phyloP scores from a whole-genome alignment of 1,139 yeast genomes.

The Yamadazyma triangularis region DNA sequence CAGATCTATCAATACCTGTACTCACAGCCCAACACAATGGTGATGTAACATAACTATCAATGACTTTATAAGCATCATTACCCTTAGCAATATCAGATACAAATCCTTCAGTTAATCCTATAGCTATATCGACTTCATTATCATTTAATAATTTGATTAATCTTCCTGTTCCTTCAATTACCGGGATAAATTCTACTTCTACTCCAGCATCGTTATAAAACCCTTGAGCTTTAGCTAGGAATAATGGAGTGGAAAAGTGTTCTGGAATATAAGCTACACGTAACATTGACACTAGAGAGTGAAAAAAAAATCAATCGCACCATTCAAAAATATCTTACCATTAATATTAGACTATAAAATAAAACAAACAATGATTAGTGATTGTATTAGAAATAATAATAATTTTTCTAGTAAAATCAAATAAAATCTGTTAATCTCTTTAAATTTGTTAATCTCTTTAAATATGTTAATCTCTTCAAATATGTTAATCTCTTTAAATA shows the following conservation, averaged over 20 bases:
- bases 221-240: slow-evolving; percentile 62
- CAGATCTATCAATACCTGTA: slow-evolving; percentile 61
- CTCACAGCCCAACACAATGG: slow-evolving; percentile 91
- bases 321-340: too few relatives aligned
- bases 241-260: slow-evolving; percentile 84
- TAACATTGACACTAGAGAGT: slow-evolving; percentile 5
- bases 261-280: slow-evolving; percentile 86
- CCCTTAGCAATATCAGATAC: slow-evolving; percentile 79
- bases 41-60: slow-evolving; percentile 79
- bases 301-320: background rate
- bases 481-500: too few relatives aligned
- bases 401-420: too few relatives aligned
- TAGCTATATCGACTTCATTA: slow-evolving; percentile 67
- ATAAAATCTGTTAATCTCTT: too few relatives aligned
- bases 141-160: slow-evolving; percentile 68
- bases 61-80: slow-evolving; percentile 53
- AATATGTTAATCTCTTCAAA: too few relatives aligned
- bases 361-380: background rate
- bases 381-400: background rate
- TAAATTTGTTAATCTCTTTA: too few relatives aligned
- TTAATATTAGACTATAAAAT: too few relatives aligned
- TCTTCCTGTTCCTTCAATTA: slow-evolving; percentile 86
- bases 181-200: slow-evolving; percentile 63
- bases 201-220: slow-evolving; percentile 45
- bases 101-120: slow-evolving; percentile 90